Percentiles rank a stretch among this genome's conserved stretches.
Conservation (phyloP, 768 basidiomycete species). For the Mycena crocata region DNA sequence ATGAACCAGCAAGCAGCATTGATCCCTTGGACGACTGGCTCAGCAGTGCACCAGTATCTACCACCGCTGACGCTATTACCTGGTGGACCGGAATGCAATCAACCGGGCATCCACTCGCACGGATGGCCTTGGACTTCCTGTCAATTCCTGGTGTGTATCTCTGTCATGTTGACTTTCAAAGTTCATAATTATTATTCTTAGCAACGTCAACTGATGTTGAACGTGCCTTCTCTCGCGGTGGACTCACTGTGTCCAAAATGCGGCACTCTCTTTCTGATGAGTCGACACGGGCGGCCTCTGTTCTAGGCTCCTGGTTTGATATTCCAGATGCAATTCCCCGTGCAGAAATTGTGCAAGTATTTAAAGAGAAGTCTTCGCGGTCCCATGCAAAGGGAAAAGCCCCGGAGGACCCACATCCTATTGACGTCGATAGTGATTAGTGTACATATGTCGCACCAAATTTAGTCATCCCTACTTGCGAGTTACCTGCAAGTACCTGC, state of each 20-base stretch:
- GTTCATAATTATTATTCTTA: conserved; percentile 14
- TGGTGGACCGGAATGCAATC: background rate
- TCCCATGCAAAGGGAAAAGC: conserved; percentile 1
- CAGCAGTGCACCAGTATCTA: background rate
- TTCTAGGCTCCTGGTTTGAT: conserved; percentile 40
- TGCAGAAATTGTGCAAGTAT: conserved; percentile 1
- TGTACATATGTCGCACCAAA: background rate
- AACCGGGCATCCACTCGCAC: background rate
- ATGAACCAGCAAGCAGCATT: background rate
- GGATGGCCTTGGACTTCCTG: conserved; percentile 20
- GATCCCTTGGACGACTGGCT: conserved; percentile 30
- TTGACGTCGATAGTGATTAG: background rate
- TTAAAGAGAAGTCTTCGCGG: background rate
- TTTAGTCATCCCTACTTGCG: background rate
- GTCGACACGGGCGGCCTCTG: conserved; percentile 35
- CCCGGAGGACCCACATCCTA: background rate
- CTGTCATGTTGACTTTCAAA: background rate
- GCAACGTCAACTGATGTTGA: conserved; percentile 44
- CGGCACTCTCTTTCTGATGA: conserved; percentile 40
- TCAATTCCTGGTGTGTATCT: conserved; percentile 1
- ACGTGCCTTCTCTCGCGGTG: conserved; percentile 42
- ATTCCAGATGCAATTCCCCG: conserved; percentile 28
- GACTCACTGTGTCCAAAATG: conserved; percentile 42
- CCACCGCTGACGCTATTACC: background rate
- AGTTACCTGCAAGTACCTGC: background rate